Conservation (phyloP, 2,329 filamentous ascomycete species). For the Cephalotrichum gorgonifer region DNA sequence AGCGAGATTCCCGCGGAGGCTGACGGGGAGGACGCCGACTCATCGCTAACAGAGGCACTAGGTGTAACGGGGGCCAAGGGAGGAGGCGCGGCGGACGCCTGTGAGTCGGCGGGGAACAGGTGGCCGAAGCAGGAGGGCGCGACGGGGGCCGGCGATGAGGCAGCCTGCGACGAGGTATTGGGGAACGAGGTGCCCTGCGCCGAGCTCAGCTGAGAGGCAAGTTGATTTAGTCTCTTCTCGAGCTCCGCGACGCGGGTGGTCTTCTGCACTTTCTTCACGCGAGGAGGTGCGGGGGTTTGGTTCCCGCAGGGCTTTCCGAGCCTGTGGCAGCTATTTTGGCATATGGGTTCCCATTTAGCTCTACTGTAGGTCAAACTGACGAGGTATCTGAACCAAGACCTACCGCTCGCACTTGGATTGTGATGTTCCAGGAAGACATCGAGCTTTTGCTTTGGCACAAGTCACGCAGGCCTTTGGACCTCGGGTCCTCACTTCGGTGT, state of each 20-base stretch:
- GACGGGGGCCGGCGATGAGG: too few species aligned
- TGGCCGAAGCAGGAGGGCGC: slow-evolving; percentile 5
- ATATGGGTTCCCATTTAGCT: not conserved
- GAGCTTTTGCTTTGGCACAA: slow-evolving; percentile 41
- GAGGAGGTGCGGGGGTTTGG: slow-evolving; percentile 35
- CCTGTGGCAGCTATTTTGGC: slow-evolving; percentile 30
- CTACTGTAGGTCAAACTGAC: not conserved
- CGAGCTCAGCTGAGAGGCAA: slow-evolving; percentile 32
- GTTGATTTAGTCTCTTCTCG: slow-evolving; percentile 37
- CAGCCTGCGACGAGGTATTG: not conserved
- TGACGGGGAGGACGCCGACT: slow-evolving; percentile 5
- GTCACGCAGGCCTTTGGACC: slow-evolving; percentile 39
- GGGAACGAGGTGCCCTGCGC: slow-evolving; percentile 8
- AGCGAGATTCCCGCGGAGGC: slow-evolving; percentile 14
- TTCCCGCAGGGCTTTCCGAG: slow-evolving; percentile 35
- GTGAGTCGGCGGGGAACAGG: slow-evolving; percentile 6
- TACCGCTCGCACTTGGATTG: slow-evolving; percentile 37
- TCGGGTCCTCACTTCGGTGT: slow-evolving; percentile 14
- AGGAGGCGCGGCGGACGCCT: too few species aligned
- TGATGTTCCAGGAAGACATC: slow-evolving; percentile 32
- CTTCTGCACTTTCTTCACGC: slow-evolving; percentile 34
- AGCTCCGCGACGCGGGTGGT: slow-evolving; percentile 38
- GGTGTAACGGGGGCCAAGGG: not conserved
- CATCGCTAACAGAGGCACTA: not conserved
- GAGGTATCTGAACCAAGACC: slow-evolving; percentile 7